Evolutionary conservation across 73 alveolate species (phyloP), one percentile per base, ranked within the genome.

Genomic region (Breviolum minutum): DNA sequence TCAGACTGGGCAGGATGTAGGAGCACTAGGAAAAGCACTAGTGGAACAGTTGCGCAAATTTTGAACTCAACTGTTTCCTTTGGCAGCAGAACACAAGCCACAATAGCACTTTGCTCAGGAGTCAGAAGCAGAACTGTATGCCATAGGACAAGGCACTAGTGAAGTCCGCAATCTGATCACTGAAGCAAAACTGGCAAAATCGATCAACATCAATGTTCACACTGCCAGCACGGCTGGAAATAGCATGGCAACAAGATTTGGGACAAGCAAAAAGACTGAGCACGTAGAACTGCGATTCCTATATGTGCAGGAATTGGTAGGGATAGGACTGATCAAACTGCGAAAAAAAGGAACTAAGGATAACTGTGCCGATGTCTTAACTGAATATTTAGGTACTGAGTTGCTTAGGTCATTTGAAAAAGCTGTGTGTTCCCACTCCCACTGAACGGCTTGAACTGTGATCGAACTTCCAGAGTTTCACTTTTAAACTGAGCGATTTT

Each of bases 271-370:
- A n/a, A n/a, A n/a, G 12, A 87, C 83, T 32, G 63, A 87, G 64
- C 95, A 63, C 32, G 69, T 87, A 9, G 95, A 87, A 64, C 62
- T 87, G 95, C 40, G 95, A 16, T 87, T n/a, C 82, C 40, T 87
- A 10, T 87, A 63, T 8, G 54, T 85, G 94, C 79, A 85, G 40
- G 73, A 85, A 69, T 30, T 64, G 68, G 29, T 87, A 8, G 68
- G 11, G 27, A 16, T 4, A 9, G 95, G 95, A 3, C 13, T 64
- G 74, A 17, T 87, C 27, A 30, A 27, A 54, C 60, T 87, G 63
- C 20, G 40, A 2, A 63, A 87, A 29, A 32, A 63, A 12, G 66
- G 68, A 8, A 87, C 95, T n/a, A 63, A 63, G 66, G 24, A 10
- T 40, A 87, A n/a, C n/a, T 64, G 82, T 69, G 80, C 95, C 12